Evolutionary conservation across 2,329 filamentous ascomycete species (phyloP).

Genomic region (Nemania sp.): DNA sequence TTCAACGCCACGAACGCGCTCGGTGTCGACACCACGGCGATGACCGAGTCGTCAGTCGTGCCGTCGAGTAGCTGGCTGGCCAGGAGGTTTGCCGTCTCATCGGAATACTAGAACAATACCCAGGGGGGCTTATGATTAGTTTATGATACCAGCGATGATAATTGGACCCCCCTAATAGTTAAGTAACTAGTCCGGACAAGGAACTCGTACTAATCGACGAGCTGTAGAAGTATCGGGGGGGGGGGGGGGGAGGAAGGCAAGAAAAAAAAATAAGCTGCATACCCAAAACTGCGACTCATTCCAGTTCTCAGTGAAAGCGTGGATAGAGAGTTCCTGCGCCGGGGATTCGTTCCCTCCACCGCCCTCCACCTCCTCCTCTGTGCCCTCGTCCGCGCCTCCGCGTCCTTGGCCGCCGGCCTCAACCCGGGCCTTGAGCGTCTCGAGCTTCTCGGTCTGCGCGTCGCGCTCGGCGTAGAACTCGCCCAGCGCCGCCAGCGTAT

Average conservation of each 20-base stretch:
- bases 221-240: too few species aligned
- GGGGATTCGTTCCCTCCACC: conserved; percentile 2
- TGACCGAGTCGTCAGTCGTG: conserved; percentile 58
- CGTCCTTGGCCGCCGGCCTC: conserved; percentile 35
- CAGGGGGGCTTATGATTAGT: background rate
- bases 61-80: conserved; percentile 69
- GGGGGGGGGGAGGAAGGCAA: too few species aligned
- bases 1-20: conserved; percentile 78
- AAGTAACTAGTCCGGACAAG: background rate
- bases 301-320: conserved; percentile 79
- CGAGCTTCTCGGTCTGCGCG: conserved; percentile 66
- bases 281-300: conserved; percentile 86
- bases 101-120: conserved; percentile 60
- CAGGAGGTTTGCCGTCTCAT: conserved; percentile 68
- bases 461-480: conserved; percentile 77
- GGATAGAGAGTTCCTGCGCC: conserved; percentile 58
- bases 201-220: background rate
- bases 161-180: background rate
- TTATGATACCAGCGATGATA: background rate
- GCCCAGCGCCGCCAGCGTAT: conserved; percentile 70
- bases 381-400: background rate
- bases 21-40: conserved; percentile 74
- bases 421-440: conserved; percentile 66
- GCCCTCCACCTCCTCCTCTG: background rate
- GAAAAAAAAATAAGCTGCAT: conserved; percentile 22